Percentiles rank a stretch among this genome's conserved stretches.
These are phyloP conservation scores for Rhizodiscina lignyota DNA, from an alignment of 495 filamentous ascomycete species.

Conservation along the genomic window DNA sequence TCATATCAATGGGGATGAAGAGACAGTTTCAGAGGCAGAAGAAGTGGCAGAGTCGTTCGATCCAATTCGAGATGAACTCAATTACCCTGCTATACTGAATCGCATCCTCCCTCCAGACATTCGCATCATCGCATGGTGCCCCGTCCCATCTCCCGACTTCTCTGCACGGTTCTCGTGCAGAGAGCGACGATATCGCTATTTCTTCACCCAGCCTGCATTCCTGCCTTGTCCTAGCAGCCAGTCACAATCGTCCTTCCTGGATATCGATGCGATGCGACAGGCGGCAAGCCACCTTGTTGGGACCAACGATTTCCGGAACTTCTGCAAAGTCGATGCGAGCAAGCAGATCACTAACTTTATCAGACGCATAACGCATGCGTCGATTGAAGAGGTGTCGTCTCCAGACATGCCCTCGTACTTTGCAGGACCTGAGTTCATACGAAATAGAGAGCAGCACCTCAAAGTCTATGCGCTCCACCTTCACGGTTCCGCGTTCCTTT, in stretches of 20 bases:
- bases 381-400: conserved; percentile 46
- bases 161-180: conserved; percentile 87
- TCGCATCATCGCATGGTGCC: conserved; percentile 82
- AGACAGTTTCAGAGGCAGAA: not conserved
- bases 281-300: conserved; percentile 69
- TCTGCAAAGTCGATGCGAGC: conserved; percentile 75
- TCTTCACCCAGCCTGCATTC: conserved; percentile 90
- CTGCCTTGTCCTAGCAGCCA: conserved; percentile 32
- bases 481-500: conserved; percentile 84
- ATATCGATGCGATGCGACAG: conserved; percentile 71
- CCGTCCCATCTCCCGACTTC: conserved; percentile 58
- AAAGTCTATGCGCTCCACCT: conserved; percentile 76
- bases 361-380: conserved; percentile 55
- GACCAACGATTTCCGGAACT: conserved; percentile 86
- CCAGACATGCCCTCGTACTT: conserved; percentile 9
- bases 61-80: conserved; percentile 62
- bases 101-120: conserved; percentile 79
- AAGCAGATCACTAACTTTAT: conserved; percentile 77
- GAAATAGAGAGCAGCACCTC: conserved; percentile 9
- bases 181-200: conserved; percentile 81
- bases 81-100: conserved; percentile 70
- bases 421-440: not conserved
- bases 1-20: not conserved
- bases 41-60: conserved; percentile 36
- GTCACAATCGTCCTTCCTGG: conserved; percentile 37